These are phyloP conservation scores for Earliella scabrosa DNA, from an alignment of 1,284 basidiomycete species.

Conservation along the genomic window DNA sequence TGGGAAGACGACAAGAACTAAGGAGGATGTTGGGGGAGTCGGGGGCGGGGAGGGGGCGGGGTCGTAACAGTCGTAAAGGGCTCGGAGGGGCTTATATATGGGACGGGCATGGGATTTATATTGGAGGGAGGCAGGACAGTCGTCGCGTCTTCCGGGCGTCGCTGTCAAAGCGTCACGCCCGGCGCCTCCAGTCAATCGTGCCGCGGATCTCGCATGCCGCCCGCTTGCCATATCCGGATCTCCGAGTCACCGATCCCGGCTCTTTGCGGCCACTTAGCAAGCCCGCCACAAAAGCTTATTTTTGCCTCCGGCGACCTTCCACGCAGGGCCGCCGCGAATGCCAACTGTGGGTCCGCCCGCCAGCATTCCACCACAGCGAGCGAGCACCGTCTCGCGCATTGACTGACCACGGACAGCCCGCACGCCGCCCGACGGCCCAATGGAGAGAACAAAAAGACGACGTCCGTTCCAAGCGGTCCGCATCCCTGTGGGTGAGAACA, in stretches of 20 bases:
- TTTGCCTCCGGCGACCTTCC: not conserved
- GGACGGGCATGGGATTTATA: slow-evolving; percentile 18
- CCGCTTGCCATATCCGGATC: slow-evolving; percentile 9
- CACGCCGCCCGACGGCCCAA: not conserved
- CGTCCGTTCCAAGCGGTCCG: slow-evolving; percentile 15
- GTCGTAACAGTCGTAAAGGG: not conserved
- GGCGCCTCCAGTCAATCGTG: slow-evolving; percentile 19
- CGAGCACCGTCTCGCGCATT: no score
- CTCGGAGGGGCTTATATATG: slow-evolving; percentile 15
- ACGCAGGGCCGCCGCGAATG: no score
- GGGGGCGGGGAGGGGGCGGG: slow-evolving; percentile 12
- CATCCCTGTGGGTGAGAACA: slow-evolving; percentile 18
- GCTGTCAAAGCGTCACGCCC: slow-evolving; percentile 6
- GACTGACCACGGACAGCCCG: no score
- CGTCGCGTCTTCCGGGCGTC: no score
- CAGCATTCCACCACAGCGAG: no score
- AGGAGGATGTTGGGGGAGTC: slow-evolving; percentile 10
- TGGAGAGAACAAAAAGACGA: slow-evolving; percentile 18
- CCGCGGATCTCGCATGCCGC: slow-evolving; percentile 20
- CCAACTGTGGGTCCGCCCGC: no score
- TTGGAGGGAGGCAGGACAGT: slow-evolving; percentile 9
- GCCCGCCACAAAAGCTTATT: slow-evolving; percentile 16
- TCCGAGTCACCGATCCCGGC: slow-evolving; percentile 18
- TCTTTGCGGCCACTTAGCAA: slow-evolving; percentile 6
- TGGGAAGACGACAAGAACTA: slow-evolving; percentile 5